Evolutionary conservation across 1,284 basidiomycete species (phyloP).

Genomic region (Microbotryum violaceum): DNA sequence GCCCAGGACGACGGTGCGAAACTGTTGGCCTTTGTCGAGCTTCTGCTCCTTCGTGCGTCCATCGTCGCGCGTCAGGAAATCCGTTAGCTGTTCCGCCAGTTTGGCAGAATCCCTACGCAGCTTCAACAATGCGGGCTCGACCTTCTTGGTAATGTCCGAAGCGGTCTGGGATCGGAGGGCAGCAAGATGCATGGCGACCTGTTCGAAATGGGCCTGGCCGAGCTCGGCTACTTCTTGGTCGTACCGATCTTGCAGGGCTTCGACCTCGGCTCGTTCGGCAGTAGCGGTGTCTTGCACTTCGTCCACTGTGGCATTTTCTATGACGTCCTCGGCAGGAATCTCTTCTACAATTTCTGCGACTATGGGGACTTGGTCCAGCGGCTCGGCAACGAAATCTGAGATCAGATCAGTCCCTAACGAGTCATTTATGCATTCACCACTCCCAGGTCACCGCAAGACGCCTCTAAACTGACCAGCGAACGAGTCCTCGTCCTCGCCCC

Average conservation of each 20-base stretch:
- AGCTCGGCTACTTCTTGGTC: conserved; percentile 32
- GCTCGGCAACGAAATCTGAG: conserved; percentile 28
- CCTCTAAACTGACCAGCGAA: conserved; percentile 18
- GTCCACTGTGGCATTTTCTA: conserved; percentile 1
- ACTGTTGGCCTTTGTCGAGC: no score
- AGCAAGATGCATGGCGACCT: conserved; percentile 27
- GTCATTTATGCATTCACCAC: not conserved
- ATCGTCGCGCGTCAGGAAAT: no score
- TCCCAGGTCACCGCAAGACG: not conserved
- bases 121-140: conserved; percentile 11
- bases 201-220: conserved; percentile 27
- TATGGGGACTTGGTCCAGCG: conserved; percentile 13
- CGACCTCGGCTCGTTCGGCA: conserved; percentile 30
- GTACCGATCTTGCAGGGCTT: conserved; percentile 29
- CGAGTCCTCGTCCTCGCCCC: conserved; percentile 14
- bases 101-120: no score
- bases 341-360: not conserved
- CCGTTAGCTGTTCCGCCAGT: no score
- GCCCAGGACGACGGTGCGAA: no score
- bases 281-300: conserved; percentile 15
- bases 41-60: no score
- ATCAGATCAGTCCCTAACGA: not conserved
- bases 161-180: conserved; percentile 23
- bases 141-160: conserved; percentile 30
- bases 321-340: conserved; percentile 2